These are phyloP conservation scores for Leccinum solheimii DNA, from an alignment of 1,284 basidiomycete species.

Conservation along the genomic window DNA sequence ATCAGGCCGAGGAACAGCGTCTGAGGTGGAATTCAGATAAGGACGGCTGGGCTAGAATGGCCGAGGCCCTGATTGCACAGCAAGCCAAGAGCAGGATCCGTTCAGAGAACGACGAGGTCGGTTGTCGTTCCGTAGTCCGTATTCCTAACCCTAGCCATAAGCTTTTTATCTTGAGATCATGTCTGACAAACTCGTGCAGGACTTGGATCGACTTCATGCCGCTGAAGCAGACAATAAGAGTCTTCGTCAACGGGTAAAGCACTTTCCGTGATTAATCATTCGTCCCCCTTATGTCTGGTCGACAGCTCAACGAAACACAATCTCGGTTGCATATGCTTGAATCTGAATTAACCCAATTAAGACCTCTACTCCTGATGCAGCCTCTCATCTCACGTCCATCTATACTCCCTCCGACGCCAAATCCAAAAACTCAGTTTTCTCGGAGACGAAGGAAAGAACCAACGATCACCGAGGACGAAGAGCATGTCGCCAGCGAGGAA, in stretches of 20 bases:
- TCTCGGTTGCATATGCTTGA: constrained; percentile 41
- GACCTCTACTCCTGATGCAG: constrained; percentile 48
- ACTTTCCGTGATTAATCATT: neutral
- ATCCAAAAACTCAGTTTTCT: constrained; percentile 16
- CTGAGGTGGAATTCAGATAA: constrained; percentile 59
- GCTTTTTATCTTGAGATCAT: neutral
- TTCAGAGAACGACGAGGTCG: constrained; percentile 46
- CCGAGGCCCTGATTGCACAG: constrained; percentile 60
- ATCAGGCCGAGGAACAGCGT: constrained; percentile 54
- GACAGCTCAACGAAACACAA: constrained; percentile 44
- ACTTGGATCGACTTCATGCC: constrained; percentile 48
- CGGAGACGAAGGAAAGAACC: constrained; percentile 33
- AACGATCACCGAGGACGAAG: constrained; percentile 26
- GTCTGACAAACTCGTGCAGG: constrained; percentile 39
- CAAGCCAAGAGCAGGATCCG: constrained; percentile 39
- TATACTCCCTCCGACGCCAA: constrained; percentile 22
- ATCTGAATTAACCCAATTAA: constrained; percentile 43
- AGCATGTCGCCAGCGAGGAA: constrained; percentile 26
- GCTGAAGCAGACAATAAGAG: constrained; percentile 55
- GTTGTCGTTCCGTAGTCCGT: constrained; percentile 13
- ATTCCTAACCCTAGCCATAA: neutral
- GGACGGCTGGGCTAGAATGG: constrained; percentile 58
- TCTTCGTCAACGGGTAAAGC: constrained; percentile 53
- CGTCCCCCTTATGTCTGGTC: constrained; percentile 12
- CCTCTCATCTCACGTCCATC: constrained; percentile 34